Evolutionary conservation across 2,329 filamentous ascomycete species (phyloP).

Genomic region (Sporothrix phasma): DNA sequence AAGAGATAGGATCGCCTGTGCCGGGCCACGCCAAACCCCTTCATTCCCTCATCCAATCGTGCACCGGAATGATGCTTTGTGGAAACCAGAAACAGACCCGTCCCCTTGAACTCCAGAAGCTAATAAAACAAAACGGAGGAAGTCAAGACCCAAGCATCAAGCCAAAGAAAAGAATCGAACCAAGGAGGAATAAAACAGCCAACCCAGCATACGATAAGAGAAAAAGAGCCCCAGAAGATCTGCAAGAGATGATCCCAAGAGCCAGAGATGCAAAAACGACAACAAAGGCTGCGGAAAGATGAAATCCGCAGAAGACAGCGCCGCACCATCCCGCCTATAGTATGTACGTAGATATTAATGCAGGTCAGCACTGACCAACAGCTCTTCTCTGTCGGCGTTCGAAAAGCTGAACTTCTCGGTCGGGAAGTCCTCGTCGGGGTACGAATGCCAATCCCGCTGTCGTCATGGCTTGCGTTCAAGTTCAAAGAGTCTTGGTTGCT

Average conservation of each 20-base stretch:
- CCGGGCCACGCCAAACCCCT: slow-evolving; percentile 6
- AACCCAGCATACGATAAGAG: background rate
- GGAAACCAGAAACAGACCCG: slow-evolving; percentile 9
- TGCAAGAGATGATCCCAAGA: background rate
- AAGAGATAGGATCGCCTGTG: slow-evolving; percentile 4
- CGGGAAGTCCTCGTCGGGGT: slow-evolving; percentile 55
- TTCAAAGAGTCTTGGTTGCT: slow-evolving; percentile 35
- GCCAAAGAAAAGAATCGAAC: background rate
- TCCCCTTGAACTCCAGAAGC: slow-evolving; percentile 19
- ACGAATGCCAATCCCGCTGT: slow-evolving; percentile 65
- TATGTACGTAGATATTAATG: slow-evolving; percentile 15
- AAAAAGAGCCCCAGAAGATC: background rate
- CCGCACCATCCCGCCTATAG: background rate
- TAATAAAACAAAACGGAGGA: slow-evolving; percentile 21
- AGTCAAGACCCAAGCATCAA: background rate
- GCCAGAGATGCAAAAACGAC: background rate
- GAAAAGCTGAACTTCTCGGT: slow-evolving; percentile 46
- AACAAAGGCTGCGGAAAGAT: background rate
- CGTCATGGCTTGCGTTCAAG: slow-evolving; percentile 46
- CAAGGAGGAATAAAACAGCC: background rate
- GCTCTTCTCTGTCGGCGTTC: slow-evolving; percentile 21
- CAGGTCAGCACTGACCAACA: slow-evolving; percentile 24
- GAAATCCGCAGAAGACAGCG: background rate
- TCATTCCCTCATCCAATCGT: slow-evolving; percentile 21
- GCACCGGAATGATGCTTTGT: slow-evolving; percentile 14